These are phyloP conservation scores for Centaurea solstitialis DNA, from an alignment of 129 eudicot species.

Conservation along the genomic window DNA sequence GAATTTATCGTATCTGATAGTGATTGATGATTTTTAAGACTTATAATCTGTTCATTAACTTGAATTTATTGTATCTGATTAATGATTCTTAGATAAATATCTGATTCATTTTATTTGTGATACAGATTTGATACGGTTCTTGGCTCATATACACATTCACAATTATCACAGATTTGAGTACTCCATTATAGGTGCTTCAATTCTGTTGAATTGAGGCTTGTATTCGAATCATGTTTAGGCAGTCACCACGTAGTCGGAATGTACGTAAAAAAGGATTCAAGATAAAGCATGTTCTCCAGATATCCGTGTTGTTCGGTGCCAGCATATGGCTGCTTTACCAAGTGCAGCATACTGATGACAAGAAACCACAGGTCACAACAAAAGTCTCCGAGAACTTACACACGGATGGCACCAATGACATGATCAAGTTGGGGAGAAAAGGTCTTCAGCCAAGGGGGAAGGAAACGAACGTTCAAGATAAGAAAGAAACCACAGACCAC, in stretches of 20 bases:
- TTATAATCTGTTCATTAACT: neutral
- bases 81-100: neutral
- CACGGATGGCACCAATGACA: conserved; percentile 20
- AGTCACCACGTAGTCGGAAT: conserved; percentile 74
- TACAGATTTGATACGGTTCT: neutral
- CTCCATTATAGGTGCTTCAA: neutral
- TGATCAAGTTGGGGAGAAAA: conserved; percentile 65
- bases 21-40: neutral
- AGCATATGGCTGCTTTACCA: conserved; percentile 79
- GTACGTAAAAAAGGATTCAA: conserved; percentile 63
- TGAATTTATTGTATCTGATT: neutral
- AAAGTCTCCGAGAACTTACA: conserved; percentile 33
- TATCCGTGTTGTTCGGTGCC: conserved; percentile 55
- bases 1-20: no score
- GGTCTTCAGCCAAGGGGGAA: conserved; percentile 53
- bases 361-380: conserved; percentile 27
- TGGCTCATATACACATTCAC: neutral
- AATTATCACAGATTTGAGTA: conserved; percentile 6
- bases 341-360: conserved; percentile 60
- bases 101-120: neutral
- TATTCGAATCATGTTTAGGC: conserved; percentile 51
- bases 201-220: neutral
- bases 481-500: conserved; percentile 28
- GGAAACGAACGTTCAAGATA: conserved; percentile 20
- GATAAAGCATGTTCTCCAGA: conserved; percentile 67